phyloP scores from a whole-genome alignment of 2,329 filamentous ascomycete species.

The Monosporascus ibericus region DNA sequence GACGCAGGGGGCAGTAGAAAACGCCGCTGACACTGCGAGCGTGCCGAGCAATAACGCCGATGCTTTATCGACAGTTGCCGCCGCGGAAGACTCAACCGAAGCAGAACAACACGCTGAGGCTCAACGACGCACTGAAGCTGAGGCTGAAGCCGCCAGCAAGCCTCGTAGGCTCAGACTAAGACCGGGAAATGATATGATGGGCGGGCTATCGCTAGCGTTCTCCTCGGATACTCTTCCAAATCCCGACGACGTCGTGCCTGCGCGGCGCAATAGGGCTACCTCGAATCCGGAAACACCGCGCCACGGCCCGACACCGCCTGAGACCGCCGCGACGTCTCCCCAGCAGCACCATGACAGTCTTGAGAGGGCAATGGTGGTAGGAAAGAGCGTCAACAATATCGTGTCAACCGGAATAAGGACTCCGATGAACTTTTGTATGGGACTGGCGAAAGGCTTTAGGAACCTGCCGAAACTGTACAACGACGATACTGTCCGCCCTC shows the following conservation, averaged over 20 bases:
- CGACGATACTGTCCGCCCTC: constrained; percentile 72
- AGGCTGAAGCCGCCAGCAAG: not conserved
- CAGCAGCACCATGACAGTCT: constrained; percentile 30
- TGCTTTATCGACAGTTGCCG: not conserved
- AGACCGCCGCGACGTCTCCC: constrained; percentile 4
- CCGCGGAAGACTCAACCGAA: not conserved
- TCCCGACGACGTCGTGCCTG: not conserved
- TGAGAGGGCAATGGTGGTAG: constrained; percentile 58
- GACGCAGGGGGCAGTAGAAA: constrained; percentile 13
- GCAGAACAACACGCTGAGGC: not conserved
- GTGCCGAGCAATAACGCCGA: not conserved
- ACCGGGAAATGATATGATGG: not conserved
- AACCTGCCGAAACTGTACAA: constrained; percentile 83
- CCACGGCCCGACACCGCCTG: not conserved
- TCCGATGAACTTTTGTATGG: constrained; percentile 79
- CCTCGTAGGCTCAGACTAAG: not conserved
- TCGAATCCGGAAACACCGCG: not conserved
- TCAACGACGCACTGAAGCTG: not conserved
- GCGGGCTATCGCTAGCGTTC: not conserved
- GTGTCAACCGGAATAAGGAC: constrained; percentile 70
- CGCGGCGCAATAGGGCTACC: not conserved
- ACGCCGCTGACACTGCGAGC: constrained; percentile 1
- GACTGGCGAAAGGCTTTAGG: constrained; percentile 78
- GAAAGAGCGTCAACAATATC: constrained; percentile 64
- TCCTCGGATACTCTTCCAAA: not conserved